Evolutionary conservation across 2,329 filamentous ascomycete species (phyloP), one percentile per base, ranked within the genome.

Genomic region (Fusarium falciforme): DNA sequence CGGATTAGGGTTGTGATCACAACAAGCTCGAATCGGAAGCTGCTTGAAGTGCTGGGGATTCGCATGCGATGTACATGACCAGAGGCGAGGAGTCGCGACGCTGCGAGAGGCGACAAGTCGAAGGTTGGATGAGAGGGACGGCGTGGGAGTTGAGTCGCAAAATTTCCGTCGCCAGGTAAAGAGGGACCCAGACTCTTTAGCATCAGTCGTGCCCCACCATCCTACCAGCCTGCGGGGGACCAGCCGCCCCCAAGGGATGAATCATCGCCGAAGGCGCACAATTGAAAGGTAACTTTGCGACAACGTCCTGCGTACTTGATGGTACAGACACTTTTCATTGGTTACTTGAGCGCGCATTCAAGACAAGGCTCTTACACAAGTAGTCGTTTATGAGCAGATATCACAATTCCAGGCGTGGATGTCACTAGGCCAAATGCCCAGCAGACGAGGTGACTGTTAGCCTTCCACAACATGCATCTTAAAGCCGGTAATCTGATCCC

Each of bases 171-270:
- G 54, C 47, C 27, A 31, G 47, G 44, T 59, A 29, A 64, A 72
- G 68, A 74, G 71, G 72, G 71, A 74, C 71, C 61, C 55, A 52
- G 27, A 20, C 52, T 42, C 49, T 61, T 55, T 63, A 68, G 52
- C 44, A 52, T 12, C 22, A 52, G 61, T 79, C 77, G 77, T 79
- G 67, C 77, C 77, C 77, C 77, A 78, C 77, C 77, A 76, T 64
- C 31, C 68, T 77, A 70, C 70, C 70, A 65, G 71, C 71, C 64
- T 62, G 68, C 71, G 58, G 64, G 72, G 70, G 38, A 17, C 65
- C 63, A 64, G 36, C 54, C 62, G 36, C 64, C 40, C n/a, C 29
- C 22, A 40, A n/a, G 22, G 22, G 7, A 73, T 73, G 63, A 70
- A 66, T 73, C 70, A 64, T 67, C 66, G 61, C 64, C 36, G 38